Evolutionary conservation across 139 green algal species (phyloP), one percentile per base, ranked within the genome.

Genomic region (Closterium sp.): DNA sequence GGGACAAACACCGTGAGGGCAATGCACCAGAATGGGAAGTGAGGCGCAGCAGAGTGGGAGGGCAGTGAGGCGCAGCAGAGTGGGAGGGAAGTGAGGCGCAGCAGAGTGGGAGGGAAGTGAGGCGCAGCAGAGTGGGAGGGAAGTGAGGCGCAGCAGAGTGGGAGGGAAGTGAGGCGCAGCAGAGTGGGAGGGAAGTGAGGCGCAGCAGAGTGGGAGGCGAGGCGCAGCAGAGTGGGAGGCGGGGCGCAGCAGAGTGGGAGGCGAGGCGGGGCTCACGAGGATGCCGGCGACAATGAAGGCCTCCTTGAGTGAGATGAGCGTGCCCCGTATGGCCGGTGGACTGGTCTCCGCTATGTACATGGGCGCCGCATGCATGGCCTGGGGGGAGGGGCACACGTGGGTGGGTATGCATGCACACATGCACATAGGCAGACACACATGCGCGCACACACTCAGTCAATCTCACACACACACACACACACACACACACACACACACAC

Each of bases 301-400:
- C 90, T 99, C 97, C 92, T 99, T 98, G 73, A 97, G 89, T 86
- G 93, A 96, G 86, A 98, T 97, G 21, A 99, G 95, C 89, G 97
- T 92, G 11, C 97, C 97, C 0, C 97, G 89, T 22, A 98, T 95
- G 27, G 70, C 90, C 0, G 96, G 91, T 3, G 97, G 97, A 11
- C 95, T 94, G 0, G 97, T 98, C 94, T 99, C 97, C 31, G 96
- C 95, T 45, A 99, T 99, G 96, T 99, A 99, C 21, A 98, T 96
- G 1, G 97, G 97, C 9, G 97, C 97, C 11, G 95, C 97, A 94
- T 99, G 97, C 97, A 99, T 99, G 10, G 97, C 90, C 90, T 93
- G 90, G 13, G 31, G 28, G 27, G 32, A 3, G 32, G 32, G 38
- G 38, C 7, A 9, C 38, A 50, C 6, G 38, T 50, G n/a, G n/a